Percentiles rank a stretch among this genome's conserved stretches.
Evolutionary conservation across 208 protist genomes (phyloP).

Genomic region (Angomonas deanei): DNA sequence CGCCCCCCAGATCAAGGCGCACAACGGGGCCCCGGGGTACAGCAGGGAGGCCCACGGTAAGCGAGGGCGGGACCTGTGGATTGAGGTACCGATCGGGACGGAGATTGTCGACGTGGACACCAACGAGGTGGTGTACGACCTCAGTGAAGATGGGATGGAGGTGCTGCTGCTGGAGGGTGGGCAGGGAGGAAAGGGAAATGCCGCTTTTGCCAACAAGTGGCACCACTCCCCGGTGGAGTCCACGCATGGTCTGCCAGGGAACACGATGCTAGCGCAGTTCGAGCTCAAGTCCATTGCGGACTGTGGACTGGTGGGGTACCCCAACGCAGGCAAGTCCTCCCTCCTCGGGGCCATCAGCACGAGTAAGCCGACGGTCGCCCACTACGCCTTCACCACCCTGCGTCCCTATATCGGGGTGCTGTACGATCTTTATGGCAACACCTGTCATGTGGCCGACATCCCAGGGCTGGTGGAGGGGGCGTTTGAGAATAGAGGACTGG

Average conservation of each 20-base stretch:
- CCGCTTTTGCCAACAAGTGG: slow-evolving; percentile 85
- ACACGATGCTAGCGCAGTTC: slow-evolving; percentile 86
- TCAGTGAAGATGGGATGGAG: slow-evolving; percentile 72
- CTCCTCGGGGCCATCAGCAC: slow-evolving; percentile 84
- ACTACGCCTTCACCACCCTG: slow-evolving; percentile 90
- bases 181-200: slow-evolving; percentile 89
- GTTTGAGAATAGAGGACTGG: slow-evolving; percentile 83
- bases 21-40: slow-evolving; percentile 60
- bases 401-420: slow-evolving; percentile 87
- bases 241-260: slow-evolving; percentile 85
- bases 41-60: slow-evolving; percentile 68
- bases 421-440: slow-evolving; percentile 77
- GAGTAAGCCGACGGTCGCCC: slow-evolving; percentile 78
- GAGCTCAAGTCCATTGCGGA: slow-evolving; percentile 91
- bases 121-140: slow-evolving; percentile 83
- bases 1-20: slow-evolving; percentile 60
- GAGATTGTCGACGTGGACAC: slow-evolving; percentile 88
- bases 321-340: slow-evolving; percentile 91
- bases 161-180: slow-evolving; percentile 85
- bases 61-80: slow-evolving; percentile 62
- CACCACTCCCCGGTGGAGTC: slow-evolving; percentile 86
- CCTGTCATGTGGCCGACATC: slow-evolving; percentile 83
- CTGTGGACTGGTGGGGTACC: slow-evolving; percentile 88
- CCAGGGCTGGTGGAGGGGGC: slow-evolving; percentile 91
- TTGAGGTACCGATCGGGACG: slow-evolving; percentile 82